Percentiles rank a stretch among this genome's conserved stretches.
phyloP scores from a whole-genome alignment of 495 filamentous ascomycete genomes.

The Talaromyces stipitatus region DNA sequence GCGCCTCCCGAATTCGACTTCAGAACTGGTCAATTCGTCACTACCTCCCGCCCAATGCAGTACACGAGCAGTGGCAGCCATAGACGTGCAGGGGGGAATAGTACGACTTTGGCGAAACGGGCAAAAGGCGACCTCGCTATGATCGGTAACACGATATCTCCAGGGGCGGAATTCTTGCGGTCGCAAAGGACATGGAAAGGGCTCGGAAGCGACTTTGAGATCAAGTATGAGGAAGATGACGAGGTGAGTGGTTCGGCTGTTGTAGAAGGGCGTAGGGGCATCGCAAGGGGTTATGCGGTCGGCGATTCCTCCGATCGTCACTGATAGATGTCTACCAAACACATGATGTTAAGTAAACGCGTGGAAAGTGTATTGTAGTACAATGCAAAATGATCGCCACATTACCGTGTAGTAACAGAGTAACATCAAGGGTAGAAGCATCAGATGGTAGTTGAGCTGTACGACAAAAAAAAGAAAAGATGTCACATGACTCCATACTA shows the following conservation, averaged over 20 bases:
- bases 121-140: conserved; percentile 63
- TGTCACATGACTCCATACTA: neutral
- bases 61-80: conserved; percentile 26
- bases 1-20: conserved; percentile 88
- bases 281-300: conserved; percentile 84
- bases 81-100: conserved; percentile 22
- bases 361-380: neutral
- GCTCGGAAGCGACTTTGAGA: conserved; percentile 77
- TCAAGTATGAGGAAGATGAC: conserved; percentile 56
- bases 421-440: no score
- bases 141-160: conserved; percentile 75
- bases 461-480: neutral
- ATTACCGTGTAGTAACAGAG: no score
- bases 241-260: conserved; percentile 43
- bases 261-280: conserved; percentile 80
- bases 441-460: neutral
- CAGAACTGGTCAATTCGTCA: conserved; percentile 78
- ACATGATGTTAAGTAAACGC: neutral
- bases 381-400: neutral
- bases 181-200: conserved; percentile 87
- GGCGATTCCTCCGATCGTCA: conserved; percentile 43
- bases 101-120: conserved; percentile 48
- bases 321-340: conserved; percentile 13
- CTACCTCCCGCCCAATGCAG: conserved; percentile 73
- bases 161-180: conserved; percentile 79